A percentile compares a stretch with the other conserved stretches of the same genome.
These are phyloP conservation scores for Vaccinium macrocarpon DNA, from an alignment of 148 eudicot genomes.

Conservation along the genomic window DNA sequence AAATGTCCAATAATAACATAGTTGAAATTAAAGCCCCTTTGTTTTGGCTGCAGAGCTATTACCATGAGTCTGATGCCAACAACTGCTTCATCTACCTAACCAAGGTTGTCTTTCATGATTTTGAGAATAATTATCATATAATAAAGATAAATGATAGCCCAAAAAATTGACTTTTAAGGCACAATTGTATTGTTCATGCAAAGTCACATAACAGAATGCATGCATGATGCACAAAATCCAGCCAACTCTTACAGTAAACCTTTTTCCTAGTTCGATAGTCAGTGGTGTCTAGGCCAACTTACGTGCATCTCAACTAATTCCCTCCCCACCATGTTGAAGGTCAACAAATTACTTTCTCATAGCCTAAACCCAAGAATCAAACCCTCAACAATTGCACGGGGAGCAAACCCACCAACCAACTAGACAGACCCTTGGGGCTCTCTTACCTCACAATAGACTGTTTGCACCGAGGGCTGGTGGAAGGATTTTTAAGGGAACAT, in stretches of 20 bases:
- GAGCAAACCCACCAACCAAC: too few species aligned
- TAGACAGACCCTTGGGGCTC: too few species aligned
- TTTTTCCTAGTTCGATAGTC: too few species aligned
- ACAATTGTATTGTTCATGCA: neutral
- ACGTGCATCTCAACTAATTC: too few species aligned
- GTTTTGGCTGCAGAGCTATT: neutral
- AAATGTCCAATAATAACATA: too few species aligned
- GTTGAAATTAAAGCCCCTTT: neutral
- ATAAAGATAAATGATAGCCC: neutral
- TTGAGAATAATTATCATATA: neutral
- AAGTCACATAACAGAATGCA: neutral
- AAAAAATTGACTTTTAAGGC: neutral
- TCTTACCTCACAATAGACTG: too few species aligned
- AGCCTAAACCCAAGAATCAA: too few species aligned
- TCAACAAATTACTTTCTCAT: too few species aligned
- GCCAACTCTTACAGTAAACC: neutral
- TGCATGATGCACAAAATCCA: neutral
- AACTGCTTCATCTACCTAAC: conserved; percentile 1
- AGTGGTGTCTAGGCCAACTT: too few species aligned
- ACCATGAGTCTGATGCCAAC: neutral
- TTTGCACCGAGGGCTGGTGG: neutral
- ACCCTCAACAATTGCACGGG: too few species aligned
- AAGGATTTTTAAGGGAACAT: neutral
- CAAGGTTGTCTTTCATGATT: neutral
- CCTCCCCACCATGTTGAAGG: too few species aligned